Evolutionary conservation across 768 basidiomycete genomes (phyloP).

Genomic region (Psilocybe azurescens): DNA sequence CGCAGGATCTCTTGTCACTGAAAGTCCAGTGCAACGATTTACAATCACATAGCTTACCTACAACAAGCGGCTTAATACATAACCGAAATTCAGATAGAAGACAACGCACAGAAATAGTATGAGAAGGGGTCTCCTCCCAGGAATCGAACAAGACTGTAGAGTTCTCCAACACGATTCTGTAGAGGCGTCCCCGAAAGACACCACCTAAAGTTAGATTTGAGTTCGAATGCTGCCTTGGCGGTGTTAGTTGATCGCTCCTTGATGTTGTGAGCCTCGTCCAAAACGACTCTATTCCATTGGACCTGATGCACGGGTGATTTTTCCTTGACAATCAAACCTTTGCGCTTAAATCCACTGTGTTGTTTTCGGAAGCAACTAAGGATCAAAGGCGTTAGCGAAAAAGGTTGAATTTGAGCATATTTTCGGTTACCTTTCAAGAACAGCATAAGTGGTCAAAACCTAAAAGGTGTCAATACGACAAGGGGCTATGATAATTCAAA

Average conservation of each 20-base stretch:
- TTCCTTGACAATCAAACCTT: slow-evolving; percentile 84
- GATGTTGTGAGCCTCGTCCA: slow-evolving; percentile 98
- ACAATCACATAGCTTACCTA: slow-evolving; percentile 91
- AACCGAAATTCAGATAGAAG: slow-evolving; percentile 5
- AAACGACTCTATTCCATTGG: slow-evolving; percentile 82
- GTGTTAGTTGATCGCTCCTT: slow-evolving; percentile 95
- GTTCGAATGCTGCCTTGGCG: slow-evolving; percentile 94
- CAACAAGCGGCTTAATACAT: slow-evolving; percentile 1
- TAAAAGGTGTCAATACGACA: slow-evolving; percentile 28
- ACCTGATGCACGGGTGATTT: slow-evolving; percentile 85
- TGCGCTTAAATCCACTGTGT: slow-evolving; percentile 88
- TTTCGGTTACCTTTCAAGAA: slow-evolving; percentile 65
- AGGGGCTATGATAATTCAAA: neutral
- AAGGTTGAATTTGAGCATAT: neutral
- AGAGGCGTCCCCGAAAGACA: slow-evolving; percentile 96
- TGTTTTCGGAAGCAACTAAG: slow-evolving; percentile 89
- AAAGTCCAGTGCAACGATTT: slow-evolving; percentile 97
- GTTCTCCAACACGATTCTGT: slow-evolving; percentile 98
- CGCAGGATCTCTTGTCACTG: slow-evolving; percentile 79
- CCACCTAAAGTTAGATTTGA: slow-evolving; percentile 85
- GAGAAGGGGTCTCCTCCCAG: slow-evolving; percentile 93
- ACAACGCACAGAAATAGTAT: slow-evolving; percentile 82
- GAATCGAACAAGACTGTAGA: slow-evolving; percentile 94
- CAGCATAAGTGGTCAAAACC: slow-evolving; percentile 87
- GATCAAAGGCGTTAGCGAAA: slow-evolving; percentile 2